phyloP scores from a whole-genome alignment of 306 rosid species.

The Medicago truncatula region MtrunA17r5.0-ANR NC_053046.1:41303001-41303500 shows the following conservation, averaged over 20 bases:
- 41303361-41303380: not conserved
- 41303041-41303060: not conserved
- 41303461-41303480: conserved; percentile 4
- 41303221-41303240: conserved; percentile 85
- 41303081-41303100: conserved; percentile 19
- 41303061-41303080: conserved; percentile 20
- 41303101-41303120: conserved; percentile 72
- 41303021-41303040: conserved; percentile 4
- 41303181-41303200: conserved; percentile 83
- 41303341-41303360: conserved; percentile 5
- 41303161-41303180: conserved; percentile 75
- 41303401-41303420: not conserved
- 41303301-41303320: not conserved
- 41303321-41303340: conserved; percentile 11
- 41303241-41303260: conserved; percentile 86
- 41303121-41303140: conserved; percentile 93
- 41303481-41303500: conserved; percentile 58
- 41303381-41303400: not conserved
- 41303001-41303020: not conserved
- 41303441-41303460: not conserved
- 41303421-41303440: not conserved
- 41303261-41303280: conserved; percentile 65
- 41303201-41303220: conserved; percentile 89
- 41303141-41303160: conserved; percentile 85
- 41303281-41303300: not conserved